Percentiles rank a stretch among this genome's conserved stretches.
Evolutionary conservation across 768 basidiomycete genomes (phyloP).

Genomic region (Tulasnella sp.): DNA sequence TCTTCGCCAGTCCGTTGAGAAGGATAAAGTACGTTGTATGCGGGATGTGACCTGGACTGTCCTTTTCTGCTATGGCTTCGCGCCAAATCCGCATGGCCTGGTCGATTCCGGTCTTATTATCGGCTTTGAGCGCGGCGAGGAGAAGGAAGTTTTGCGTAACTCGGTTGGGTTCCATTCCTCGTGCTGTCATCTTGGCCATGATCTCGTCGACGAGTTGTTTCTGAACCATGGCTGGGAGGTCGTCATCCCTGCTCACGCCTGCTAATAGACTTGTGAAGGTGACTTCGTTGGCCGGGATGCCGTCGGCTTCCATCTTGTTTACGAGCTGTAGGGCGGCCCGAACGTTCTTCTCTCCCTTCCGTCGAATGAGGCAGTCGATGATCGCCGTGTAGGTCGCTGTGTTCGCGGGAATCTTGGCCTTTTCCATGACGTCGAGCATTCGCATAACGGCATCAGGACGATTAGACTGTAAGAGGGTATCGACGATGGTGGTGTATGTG

Average conservation of each 20-base stretch:
- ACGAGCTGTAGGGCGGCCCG: slow-evolving; percentile 67
- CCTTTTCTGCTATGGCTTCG: slow-evolving; percentile 57
- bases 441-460: slow-evolving; percentile 58
- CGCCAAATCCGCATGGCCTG: slow-evolving; percentile 61
- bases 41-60: slow-evolving; percentile 21
- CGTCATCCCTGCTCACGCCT: slow-evolving; percentile 65
- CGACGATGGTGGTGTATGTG: slow-evolving; percentile 85
- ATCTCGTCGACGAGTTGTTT: slow-evolving; percentile 53
- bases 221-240: slow-evolving; percentile 48
- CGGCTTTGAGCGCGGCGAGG: slow-evolving; percentile 55
- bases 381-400: slow-evolving; percentile 78
- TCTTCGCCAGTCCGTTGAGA: slow-evolving; percentile 11
- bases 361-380: slow-evolving; percentile 71
- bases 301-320: slow-evolving; percentile 66
- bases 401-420: slow-evolving; percentile 72
- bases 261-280: slow-evolving; percentile 83
- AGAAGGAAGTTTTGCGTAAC: slow-evolving; percentile 80
- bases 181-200: slow-evolving; percentile 60
- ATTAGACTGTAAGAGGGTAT: slow-evolving; percentile 70
- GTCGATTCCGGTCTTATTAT: slow-evolving; percentile 54
- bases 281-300: slow-evolving; percentile 66
- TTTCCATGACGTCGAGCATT: slow-evolving; percentile 73
- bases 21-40: slow-evolving; percentile 23
- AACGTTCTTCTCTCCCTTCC: slow-evolving; percentile 58
- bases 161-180: slow-evolving; percentile 59